Base-by-base conservation (phyloP, 257 asterid genomes). In the Nemophila menziesii region DNA sequence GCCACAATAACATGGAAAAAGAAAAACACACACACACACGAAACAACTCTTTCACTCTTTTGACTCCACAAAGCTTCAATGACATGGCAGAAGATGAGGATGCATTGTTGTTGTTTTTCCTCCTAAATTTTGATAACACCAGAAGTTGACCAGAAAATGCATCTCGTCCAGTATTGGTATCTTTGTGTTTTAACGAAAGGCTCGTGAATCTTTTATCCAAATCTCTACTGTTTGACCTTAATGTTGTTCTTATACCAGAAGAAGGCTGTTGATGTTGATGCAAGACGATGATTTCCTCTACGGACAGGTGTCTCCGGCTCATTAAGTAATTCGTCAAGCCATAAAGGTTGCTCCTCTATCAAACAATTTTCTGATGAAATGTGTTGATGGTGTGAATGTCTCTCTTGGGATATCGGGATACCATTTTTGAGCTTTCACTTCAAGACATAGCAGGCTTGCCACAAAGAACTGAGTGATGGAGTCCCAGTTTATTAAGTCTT, bases 271-370 rank as follows among this genome's bases (percentile, higher is more conserved):
- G 79, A 49, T 58, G 75, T 53, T 53, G 78, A 27, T 58, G 59
- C 79, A 62, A 94, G 94, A n/a, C 94, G 79, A 50, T 86, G 97
- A 20, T 87, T 87, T 57, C 90, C 86, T 74, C 45, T 82, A 6
- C 79, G 80, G 8, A 72, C 94, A 26, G 94, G 97, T 27, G 84
- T 82, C 55, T 86, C 97, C 33, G 97, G 94, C 65, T 86, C 97
- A 43, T 86, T 51, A 7, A 86, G 94, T 39, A 86, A 93, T 27
- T 82, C 97, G 33, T 86, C 90, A 41, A 86, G 75, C 96, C 96
- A 86, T 51, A 90, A 79, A 11, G 93, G 96, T 53, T 82, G 92
- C 54, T 86, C 94, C 57, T 86, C 96, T 39, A 76, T 67, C 54
- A 82, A 63, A 58, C 62, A 56, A 56, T 81, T 72, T 57, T 86